phyloP scores from a whole-genome alignment of 441 rosid species.

The Erodium moschatum region DNA sequence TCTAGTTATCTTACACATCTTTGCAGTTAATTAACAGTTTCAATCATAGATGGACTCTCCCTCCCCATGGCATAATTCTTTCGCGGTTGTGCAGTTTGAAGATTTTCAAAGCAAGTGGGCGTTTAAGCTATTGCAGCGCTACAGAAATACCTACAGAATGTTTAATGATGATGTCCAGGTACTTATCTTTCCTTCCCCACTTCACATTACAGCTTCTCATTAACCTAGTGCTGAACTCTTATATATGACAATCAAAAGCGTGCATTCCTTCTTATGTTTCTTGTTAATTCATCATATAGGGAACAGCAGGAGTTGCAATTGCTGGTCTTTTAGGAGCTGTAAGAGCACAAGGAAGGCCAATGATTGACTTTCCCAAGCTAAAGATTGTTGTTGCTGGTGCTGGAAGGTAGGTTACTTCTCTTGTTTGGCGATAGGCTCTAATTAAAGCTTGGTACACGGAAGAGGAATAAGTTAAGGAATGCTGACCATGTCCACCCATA shows the following conservation, averaged over 20 bases:
- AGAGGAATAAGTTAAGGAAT: background rate
- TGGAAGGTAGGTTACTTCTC: slow-evolving; percentile 59
- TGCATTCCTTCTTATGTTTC: slow-evolving; percentile 11
- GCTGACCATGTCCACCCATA: slow-evolving; percentile 8
- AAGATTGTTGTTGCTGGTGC: slow-evolving; percentile 99
- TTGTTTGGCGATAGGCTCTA: slow-evolving; percentile 9
- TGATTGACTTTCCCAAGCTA: slow-evolving; percentile 97
- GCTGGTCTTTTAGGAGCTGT: slow-evolving; percentile 99
- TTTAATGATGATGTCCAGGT: slow-evolving; percentile 99
- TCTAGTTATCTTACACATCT: slow-evolving; percentile 6
- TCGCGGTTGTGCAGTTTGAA: slow-evolving; percentile 61
- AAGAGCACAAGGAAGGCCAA: slow-evolving; percentile 93
- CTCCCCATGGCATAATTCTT: slow-evolving; percentile 14
- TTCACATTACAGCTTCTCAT: background rate
- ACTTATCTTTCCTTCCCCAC: slow-evolving; percentile 12
- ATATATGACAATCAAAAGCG: background rate
- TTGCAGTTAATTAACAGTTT: background rate
- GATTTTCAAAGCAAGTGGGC: slow-evolving; percentile 99
- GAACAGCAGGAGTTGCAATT: slow-evolving; percentile 97
- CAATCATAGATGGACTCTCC: background rate
- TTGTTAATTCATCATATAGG: slow-evolving; percentile 38
- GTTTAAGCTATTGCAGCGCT: slow-evolving; percentile 86
- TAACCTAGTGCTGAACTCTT: background rate
- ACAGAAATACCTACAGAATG: slow-evolving; percentile 74
- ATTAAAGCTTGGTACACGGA: slow-evolving; percentile 6